Base-by-base conservation (phyloP, 1,284 basidiomycete genomes). In the Tylopilus orsonianus region DNA sequence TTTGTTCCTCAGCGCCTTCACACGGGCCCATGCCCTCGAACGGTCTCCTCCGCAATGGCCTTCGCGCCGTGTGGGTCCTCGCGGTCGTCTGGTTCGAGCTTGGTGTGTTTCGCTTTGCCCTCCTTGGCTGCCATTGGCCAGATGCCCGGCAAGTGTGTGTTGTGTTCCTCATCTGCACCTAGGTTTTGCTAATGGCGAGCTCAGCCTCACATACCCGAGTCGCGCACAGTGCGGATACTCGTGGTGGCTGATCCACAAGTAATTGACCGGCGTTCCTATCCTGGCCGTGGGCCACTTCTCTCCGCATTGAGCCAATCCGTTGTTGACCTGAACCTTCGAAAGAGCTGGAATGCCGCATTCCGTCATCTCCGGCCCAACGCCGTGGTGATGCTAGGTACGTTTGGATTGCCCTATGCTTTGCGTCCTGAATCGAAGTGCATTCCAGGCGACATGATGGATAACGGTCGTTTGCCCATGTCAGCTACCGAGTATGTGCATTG, bases 221-320 rank as follows among this genome's bases (percentile, higher is more conserved):
- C 58, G 2, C 59, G 60, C 9, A 70, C 77, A 6, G 77, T 74
- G 2, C 87, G 85, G 56, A 71, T 92, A 23, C 74, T 93, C 13
- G 73, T 94, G 43, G 61, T 93, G 18, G 80, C 90, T 4, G 91
- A 94, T 61, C 80, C 89, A 1, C 90, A 93, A 63, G 74, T 93
- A 14, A 78, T 83, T 23, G 80, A 85, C 57, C 64, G 73, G 53
- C 68, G 64, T 33, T 71, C 72, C 39, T 75, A 71, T 63, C 73
- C 65, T 56, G 73, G 66, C 38, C 71, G 65, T 38, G 65, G 62
- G 51, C 61, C 66, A 39, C 66, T 75, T 62, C 56, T 73, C 56
- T 72, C 68, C 55, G 59, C 59, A 20, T 46, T 84, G 36, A 72
- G 75, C 30, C 78, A 80, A 53, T 70, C 75, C 50, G 65, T 85